Evolutionary conservation across 1,139 yeast species (phyloP).

Genomic region (Candida tropicalis): DNA sequence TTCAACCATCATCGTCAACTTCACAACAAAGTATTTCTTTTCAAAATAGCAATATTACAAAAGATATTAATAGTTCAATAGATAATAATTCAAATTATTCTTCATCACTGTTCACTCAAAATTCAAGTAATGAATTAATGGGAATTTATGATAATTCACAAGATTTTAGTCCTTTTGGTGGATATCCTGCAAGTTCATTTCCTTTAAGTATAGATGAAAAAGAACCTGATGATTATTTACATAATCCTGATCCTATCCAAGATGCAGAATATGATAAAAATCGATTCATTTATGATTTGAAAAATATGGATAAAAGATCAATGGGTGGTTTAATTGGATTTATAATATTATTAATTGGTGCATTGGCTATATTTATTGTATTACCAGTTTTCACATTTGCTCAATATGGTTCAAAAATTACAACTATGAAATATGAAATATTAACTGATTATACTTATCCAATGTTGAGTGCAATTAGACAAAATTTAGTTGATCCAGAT

Average conservation of each 20-base stretch:
- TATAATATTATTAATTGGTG: conserved; percentile 55
- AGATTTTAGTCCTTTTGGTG: conserved; percentile 84
- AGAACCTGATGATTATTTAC: conserved; percentile 89
- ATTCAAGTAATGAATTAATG: conserved; percentile 16
- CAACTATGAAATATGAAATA: conserved; percentile 38
- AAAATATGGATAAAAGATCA: conserved; percentile 60
- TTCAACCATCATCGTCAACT: not conserved
- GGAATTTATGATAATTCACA: conserved; percentile 26
- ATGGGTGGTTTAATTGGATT: conserved; percentile 59
- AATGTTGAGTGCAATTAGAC: conserved; percentile 62
- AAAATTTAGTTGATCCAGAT: conserved; percentile 70
- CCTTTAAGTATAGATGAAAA: conserved; percentile 86
- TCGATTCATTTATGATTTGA: conserved; percentile 60
- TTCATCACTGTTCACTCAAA: conserved; percentile 18
- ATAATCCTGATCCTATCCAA: conserved; percentile 88
- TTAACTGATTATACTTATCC: conserved; percentile 64
- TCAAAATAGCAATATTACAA: no score
- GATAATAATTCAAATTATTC: conserved; percentile 47
- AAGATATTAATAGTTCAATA: conserved; percentile 22
- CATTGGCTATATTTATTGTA: conserved; percentile 64
- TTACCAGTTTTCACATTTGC: conserved; percentile 77
- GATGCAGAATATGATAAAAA: conserved; percentile 79
- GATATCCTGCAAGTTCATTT: conserved; percentile 86
- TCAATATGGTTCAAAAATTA: conserved; percentile 47
- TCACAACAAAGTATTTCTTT: no score